A percentile compares a stretch with the other conserved stretches of the same genome.
These are phyloP conservation scores for Pachyrhizus erosus DNA, from an alignment of 306 rosid species.

Conservation along the genomic window DNA sequence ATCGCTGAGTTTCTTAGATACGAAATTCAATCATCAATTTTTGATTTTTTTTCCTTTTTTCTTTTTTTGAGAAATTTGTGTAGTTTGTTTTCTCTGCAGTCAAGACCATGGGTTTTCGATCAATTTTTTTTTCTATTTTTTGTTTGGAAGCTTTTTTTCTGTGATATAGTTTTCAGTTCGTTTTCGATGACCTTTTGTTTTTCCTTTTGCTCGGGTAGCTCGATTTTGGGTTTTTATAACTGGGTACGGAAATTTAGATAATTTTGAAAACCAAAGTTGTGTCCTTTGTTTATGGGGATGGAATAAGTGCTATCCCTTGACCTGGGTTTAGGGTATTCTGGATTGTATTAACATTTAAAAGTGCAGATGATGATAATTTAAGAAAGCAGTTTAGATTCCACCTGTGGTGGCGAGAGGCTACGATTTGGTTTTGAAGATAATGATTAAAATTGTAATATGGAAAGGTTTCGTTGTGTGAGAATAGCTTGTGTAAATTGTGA, in stretches of 20 bases:
- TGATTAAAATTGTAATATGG: not conserved
- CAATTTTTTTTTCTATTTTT: not conserved
- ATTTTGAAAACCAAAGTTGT: not conserved
- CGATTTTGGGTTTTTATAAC: not conserved
- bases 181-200: not conserved
- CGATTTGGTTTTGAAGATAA: not conserved
- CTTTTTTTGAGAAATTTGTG: not conserved
- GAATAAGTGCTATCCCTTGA: not conserved
- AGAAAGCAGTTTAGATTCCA: not conserved
- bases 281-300: not conserved
- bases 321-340: not conserved
- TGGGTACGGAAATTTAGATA: not conserved
- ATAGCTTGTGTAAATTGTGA: not conserved
- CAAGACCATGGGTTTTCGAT: not conserved
- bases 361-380: not conserved
- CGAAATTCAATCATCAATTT: not conserved
- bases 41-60: not conserved
- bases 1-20: not conserved
- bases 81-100: not conserved
- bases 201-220: not conserved
- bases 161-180: too few species aligned
- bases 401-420: not conserved
- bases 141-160: not conserved
- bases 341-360: not conserved
- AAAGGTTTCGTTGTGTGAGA: not conserved